Base-by-base conservation (phyloP, 2,329 filamentous ascomycete genomes). In the Cercospora nicotianae region DNA sequence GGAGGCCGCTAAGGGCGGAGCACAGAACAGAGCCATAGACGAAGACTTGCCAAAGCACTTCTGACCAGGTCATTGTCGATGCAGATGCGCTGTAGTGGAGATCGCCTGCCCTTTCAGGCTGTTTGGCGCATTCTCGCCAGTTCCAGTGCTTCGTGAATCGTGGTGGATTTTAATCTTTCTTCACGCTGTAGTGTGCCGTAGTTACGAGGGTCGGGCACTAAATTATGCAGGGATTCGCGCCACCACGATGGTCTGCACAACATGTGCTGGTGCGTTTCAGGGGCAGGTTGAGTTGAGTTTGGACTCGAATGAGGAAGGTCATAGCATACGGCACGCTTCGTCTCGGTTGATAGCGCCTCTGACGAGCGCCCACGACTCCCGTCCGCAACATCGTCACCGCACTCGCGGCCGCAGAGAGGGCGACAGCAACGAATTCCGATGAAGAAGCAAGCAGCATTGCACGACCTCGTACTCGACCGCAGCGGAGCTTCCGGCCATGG, bases 1-100 rank as follows among this genome's bases (percentile, higher is more conserved):
- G 74, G 66, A 74, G 31, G 48, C 85, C 69, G 7, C 83, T 84
- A 71, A 87, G 73, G 10, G 81, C 72, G 3, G 81, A 84, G 16
- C 83, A 85, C 12, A 82, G 65, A 13, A 84, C 73, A 4, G 77
- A 76, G n/a, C 81, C 69, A 26, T 76, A 75, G 53, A 87, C 72
- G 8, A 77, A 72, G 68, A 83, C 20, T 59, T 80, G 77, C 75
- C 76, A 77, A 13, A 67, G 45, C 53, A 72, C 59, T 55, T 69
- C 67, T 57, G 67, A 60, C 75, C 77, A 79, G 71, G 66, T 20
- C 67, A 68, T 69, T 9, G 75, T 77, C 58, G 36, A 39, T 61
- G 28, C 9, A 26, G n/a, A 8, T 10, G 26, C 7, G 26, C 30
- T 31, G 7, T 12, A 7, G n/a, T 1, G 3, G 9, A 58, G 20